Conservation (phyloP, 2,329 filamentous ascomycete genomes). For the Exophiala alcalophila region DNA sequence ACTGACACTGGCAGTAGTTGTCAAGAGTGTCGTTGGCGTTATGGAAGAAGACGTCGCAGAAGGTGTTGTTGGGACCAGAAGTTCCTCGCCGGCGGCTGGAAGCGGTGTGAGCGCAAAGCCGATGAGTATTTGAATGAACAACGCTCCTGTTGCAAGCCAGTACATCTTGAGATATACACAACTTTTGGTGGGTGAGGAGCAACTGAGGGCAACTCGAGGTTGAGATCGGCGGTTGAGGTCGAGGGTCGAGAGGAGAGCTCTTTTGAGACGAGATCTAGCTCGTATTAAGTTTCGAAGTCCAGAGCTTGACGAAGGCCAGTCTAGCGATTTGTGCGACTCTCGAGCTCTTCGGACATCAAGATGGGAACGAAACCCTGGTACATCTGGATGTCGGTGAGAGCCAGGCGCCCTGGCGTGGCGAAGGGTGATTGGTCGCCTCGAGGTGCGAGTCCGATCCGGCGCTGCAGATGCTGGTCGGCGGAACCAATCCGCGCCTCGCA, state of each 20-base stretch:
- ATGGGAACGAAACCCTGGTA: constrained; percentile 10
- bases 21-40: constrained; percentile 5
- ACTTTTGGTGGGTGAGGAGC: neutral
- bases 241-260: too few species aligned
- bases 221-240: too few species aligned
- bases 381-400: constrained; percentile 20
- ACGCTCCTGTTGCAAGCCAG: constrained; percentile 10
- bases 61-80: constrained; percentile 13
- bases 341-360: constrained; percentile 24
- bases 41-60: constrained; percentile 6
- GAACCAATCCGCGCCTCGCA: neutral
- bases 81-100: constrained; percentile 7
- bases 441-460: constrained; percentile 1
- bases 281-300: constrained; percentile 6
- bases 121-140: constrained; percentile 15
- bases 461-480: constrained; percentile 9
- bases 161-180: constrained; percentile 13
- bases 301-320: constrained; percentile 8
- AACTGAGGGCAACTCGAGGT: neutral
- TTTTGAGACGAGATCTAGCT: neutral
- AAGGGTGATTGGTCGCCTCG: constrained; percentile 22
- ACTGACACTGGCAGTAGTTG: constrained; percentile 12
- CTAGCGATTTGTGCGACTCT: constrained; percentile 21
- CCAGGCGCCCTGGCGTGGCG: constrained; percentile 21
- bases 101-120: constrained; percentile 19